Evolutionary conservation across 176 grass and related monocot species (phyloP).

Genomic region (Cymbopogon citratus): DNA sequence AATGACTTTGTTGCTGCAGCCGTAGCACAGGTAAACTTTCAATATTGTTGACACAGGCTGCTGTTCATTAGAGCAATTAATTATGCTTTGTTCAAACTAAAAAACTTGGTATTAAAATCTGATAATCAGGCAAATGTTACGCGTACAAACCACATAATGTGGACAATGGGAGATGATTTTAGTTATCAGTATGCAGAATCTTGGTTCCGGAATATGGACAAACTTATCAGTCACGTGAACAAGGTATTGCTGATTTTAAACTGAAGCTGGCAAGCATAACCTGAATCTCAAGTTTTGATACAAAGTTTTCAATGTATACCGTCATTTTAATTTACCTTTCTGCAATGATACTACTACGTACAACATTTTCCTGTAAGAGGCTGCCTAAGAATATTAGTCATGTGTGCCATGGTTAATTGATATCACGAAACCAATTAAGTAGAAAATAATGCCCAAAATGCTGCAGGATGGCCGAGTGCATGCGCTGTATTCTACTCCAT

Average conservation of each 20-base stretch:
- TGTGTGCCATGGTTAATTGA: not conserved
- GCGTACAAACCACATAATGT: conserved; percentile 91
- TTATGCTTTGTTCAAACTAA: conserved; percentile 26
- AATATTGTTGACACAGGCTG: not conserved
- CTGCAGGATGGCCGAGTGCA: conserved; percentile 82
- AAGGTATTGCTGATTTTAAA: conserved; percentile 45
- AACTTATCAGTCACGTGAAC: conserved; percentile 84
- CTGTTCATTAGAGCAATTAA: not conserved
- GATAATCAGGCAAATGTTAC: conserved; percentile 72
- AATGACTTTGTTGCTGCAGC: conserved; percentile 79
- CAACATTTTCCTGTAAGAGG: not conserved
- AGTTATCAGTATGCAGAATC: conserved; percentile 85
- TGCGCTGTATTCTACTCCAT: conserved; percentile 82
- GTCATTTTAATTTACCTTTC: not conserved
- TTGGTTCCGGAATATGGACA: conserved; percentile 95
- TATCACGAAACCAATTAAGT: not conserved
- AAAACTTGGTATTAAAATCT: conserved; percentile 9
- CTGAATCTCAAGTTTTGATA: not conserved
- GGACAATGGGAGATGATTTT: conserved; percentile 98
- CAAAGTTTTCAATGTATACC: not conserved
- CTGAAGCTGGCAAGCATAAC: not conserved
- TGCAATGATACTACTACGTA: not conserved
- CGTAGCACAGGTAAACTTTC: conserved; percentile 60
- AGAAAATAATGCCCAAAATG: not conserved
- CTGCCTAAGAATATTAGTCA: not conserved